Evolutionary conservation across 768 basidiomycete genomes (phyloP).

Genomic region (Royoungia palumana): DNA sequence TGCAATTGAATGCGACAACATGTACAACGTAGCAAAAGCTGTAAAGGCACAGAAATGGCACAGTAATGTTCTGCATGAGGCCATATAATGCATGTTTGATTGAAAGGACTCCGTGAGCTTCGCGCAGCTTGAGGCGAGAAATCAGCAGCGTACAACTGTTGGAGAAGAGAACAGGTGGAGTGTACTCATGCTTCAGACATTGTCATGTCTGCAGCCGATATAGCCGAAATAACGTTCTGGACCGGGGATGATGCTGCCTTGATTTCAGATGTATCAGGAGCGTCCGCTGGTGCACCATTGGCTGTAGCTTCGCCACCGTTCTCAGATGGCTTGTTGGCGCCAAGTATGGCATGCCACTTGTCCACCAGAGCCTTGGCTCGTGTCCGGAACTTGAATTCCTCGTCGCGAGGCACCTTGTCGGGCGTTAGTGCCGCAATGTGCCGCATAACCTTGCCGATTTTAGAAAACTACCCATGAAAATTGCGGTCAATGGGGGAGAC

Average conservation of each 20-base stretch:
- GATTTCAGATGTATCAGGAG: conserved; percentile 15
- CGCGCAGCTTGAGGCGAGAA: conserved; percentile 1
- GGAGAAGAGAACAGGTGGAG: conserved; percentile 8
- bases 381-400: conserved; percentile 50
- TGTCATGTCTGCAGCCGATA: conserved; percentile 37
- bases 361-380: conserved; percentile 47
- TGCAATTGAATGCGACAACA: conserved; percentile 26
- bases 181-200: conserved; percentile 38
- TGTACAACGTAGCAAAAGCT: conserved; percentile 27
- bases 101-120: conserved; percentile 11
- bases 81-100: conserved; percentile 22
- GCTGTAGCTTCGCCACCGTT: conserved; percentile 27
- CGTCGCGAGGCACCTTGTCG: conserved; percentile 46
- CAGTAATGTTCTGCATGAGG: conserved; percentile 16
- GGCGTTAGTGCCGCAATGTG: conserved; percentile 48
- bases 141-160: conserved; percentile 11
- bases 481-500: conserved; percentile 7
- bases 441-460: conserved; percentile 60
- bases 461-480: conserved; percentile 36
- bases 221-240: conserved; percentile 29
- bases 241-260: conserved; percentile 21
- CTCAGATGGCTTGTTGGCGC: conserved; percentile 32
- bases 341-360: conserved; percentile 42
- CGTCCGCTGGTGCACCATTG: conserved; percentile 27
- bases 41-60: conserved; percentile 23